phyloP scores from a whole-genome alignment of 768 basidiomycete species.

The Boletus pseudo-olivaceus region DNA sequence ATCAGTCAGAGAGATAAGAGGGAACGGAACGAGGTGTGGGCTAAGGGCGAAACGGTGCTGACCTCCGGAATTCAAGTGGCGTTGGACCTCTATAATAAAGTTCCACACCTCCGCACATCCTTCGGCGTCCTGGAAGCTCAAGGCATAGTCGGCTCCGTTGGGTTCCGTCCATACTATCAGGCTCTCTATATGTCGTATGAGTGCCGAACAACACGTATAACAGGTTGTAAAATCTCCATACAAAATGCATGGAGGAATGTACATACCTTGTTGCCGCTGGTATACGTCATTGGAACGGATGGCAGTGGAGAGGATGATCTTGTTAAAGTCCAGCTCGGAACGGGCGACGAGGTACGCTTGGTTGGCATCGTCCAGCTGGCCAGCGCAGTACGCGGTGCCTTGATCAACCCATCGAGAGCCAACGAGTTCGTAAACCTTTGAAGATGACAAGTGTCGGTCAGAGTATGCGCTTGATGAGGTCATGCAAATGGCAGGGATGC shows the following conservation, averaged over 20 bases:
- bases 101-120: conserved; percentile 97
- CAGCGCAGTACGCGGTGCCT: conserved; percentile 95
- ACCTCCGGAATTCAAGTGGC: conserved; percentile 71
- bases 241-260: conserved; percentile 1
- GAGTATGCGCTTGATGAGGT: conserved; percentile 29
- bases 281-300: conserved; percentile 84
- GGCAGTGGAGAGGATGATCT: conserved; percentile 73
- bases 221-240: background rate
- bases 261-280: conserved; percentile 80
- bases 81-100: conserved; percentile 90
- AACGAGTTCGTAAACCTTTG: conserved; percentile 90
- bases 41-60: conserved; percentile 30
- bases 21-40: conserved; percentile 8
- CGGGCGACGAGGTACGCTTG: conserved; percentile 84
- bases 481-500: conserved; percentile 25
- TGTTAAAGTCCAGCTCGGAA: conserved; percentile 66
- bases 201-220: conserved; percentile 8
- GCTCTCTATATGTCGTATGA: conserved; percentile 60
- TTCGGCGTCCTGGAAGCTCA: conserved; percentile 95
- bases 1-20: conserved; percentile 16
- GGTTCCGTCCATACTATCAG: conserved; percentile 99
- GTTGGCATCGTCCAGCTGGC: conserved; percentile 73
- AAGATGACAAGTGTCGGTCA: conserved; percentile 28
- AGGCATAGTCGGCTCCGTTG: conserved; percentile 88
- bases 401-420: conserved; percentile 92